phyloP scores from a whole-genome alignment of 1,139 yeast genomes.

The Blastobotrys illinoisensis region DNA sequence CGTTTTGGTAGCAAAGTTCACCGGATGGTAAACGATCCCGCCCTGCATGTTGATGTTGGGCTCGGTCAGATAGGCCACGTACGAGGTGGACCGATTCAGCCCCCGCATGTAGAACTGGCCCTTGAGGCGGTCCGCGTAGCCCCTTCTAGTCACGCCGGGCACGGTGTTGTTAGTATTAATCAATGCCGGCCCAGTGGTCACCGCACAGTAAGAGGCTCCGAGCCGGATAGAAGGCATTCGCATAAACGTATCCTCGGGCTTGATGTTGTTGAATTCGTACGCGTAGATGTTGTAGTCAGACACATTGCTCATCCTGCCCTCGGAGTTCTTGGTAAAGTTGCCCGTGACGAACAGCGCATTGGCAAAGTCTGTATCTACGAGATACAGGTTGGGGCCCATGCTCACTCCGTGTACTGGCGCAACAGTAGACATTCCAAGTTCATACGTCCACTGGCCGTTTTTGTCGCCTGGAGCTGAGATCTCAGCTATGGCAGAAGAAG shows the following conservation, averaged over 20 bases:
- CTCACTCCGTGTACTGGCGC: constrained; percentile 71
- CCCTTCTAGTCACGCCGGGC: constrained; percentile 45
- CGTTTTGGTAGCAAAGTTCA: constrained; percentile 56
- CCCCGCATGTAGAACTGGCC: constrained; percentile 58
- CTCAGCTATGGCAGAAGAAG: constrained; percentile 15
- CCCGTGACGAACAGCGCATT: constrained; percentile 67
- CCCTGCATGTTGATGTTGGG: constrained; percentile 41
- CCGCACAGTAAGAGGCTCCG: constrained; percentile 69
- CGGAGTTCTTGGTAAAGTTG: constrained; percentile 39
- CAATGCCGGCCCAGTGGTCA: constrained; percentile 39
- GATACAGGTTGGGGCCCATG: constrained; percentile 48
- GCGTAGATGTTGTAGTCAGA: constrained; percentile 23
- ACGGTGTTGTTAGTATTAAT: constrained; percentile 35
- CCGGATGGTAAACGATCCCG: constrained; percentile 59
- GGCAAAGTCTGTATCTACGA: constrained; percentile 69
- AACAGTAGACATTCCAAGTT: constrained; percentile 63
- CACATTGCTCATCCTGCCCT: constrained; percentile 19
- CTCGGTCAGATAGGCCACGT: constrained; percentile 60
- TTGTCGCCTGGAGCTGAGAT: constrained; percentile 19
- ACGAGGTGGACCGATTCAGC: constrained; percentile 55
- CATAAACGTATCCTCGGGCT: constrained; percentile 1
- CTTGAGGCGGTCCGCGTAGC: constrained; percentile 41
- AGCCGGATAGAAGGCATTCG: constrained; percentile 24
- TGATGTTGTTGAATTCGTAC: constrained; percentile 20
- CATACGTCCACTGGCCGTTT: constrained; percentile 39